Evolutionary conservation across 2,329 filamentous ascomycete genomes (phyloP).

Genomic region (Camptophora hylomeconis): DNA sequence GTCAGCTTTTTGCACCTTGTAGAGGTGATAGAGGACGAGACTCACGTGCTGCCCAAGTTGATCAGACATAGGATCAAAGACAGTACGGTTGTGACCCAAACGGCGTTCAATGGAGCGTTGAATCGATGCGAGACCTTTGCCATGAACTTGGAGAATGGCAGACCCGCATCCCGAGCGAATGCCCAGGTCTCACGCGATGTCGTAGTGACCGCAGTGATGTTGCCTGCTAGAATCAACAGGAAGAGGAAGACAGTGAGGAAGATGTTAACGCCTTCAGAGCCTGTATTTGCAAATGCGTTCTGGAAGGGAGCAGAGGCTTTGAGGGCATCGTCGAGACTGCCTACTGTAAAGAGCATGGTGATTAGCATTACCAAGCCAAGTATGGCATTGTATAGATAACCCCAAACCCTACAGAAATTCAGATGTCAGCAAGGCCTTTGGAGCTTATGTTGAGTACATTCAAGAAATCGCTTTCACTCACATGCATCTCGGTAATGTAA

Average conservation of each 20-base stretch:
- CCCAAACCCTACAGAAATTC: too few relatives aligned
- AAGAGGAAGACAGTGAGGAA: constrained; percentile 10
- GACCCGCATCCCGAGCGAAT: constrained; percentile 30
- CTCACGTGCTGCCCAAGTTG: constrained; percentile 17
- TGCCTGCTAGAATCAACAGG: constrained; percentile 26
- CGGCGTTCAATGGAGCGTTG: constrained; percentile 18
- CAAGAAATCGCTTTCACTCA: too few relatives aligned
- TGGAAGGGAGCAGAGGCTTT: constrained; percentile 33
- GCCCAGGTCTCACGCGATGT: constrained; percentile 27
- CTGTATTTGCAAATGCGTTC: constrained; percentile 35
- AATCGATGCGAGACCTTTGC: not conserved
- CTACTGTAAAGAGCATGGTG: constrained; percentile 27
- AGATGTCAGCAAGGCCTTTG: constrained; percentile 1
- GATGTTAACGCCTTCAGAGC: constrained; percentile 33
- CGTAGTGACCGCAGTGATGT: constrained; percentile 22
- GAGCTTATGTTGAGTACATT: too few relatives aligned
- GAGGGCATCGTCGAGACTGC: constrained; percentile 26
- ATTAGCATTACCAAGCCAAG: constrained; percentile 1
- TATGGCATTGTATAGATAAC: not conserved
- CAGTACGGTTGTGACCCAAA: constrained; percentile 12
- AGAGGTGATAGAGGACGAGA: constrained; percentile 17
- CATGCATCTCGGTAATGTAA: too few relatives aligned
- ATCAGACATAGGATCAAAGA: constrained; percentile 15
- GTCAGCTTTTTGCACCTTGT: too few relatives aligned
- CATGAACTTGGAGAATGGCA: constrained; percentile 20